Conservation (phyloP, 129 eudicot species). For the Mikania micrantha region DNA sequence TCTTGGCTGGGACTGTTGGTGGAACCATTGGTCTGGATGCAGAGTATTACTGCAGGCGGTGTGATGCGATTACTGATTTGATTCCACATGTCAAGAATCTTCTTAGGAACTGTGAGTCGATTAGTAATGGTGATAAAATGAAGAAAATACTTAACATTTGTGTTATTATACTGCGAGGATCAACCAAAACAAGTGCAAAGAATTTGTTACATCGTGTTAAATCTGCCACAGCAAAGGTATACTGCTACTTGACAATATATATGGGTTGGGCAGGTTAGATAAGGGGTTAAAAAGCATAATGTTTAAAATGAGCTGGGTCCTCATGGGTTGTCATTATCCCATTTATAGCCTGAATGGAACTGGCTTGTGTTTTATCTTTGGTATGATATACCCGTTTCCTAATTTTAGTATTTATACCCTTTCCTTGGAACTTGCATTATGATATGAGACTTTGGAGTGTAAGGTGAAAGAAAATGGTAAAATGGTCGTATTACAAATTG, state of each 20-base stretch:
- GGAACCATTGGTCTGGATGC: conserved; percentile 72
- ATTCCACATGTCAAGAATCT: conserved; percentile 47
- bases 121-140: conserved; percentile 35
- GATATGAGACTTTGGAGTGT: too few relatives aligned
- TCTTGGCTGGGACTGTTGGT: conserved; percentile 94
- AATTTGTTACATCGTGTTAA: conserved; percentile 43
- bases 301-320: too few relatives aligned
- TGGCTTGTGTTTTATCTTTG: too few relatives aligned
- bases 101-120: conserved; percentile 39
- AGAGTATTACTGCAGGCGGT: conserved; percentile 81
- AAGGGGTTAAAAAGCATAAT: too few relatives aligned
- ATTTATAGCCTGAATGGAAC: too few relatives aligned
- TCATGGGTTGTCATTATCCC: too few relatives aligned
- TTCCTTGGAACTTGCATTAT: too few relatives aligned
- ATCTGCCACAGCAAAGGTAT: conserved; percentile 55
- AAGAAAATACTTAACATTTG: conserved; percentile 51
- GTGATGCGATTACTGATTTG: conserved; percentile 80
- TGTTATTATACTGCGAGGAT: conserved; percentile 50
- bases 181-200: conserved; percentile 44
- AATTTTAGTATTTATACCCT: too few relatives aligned
- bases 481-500: too few relatives aligned
- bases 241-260: neutral
- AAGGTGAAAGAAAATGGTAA: too few relatives aligned
- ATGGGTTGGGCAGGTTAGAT: neutral
- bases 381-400: too few relatives aligned